Evolutionary conservation across 2,329 filamentous ascomycete species (phyloP).

Genomic region (Alternaria incomplexa): DNA sequence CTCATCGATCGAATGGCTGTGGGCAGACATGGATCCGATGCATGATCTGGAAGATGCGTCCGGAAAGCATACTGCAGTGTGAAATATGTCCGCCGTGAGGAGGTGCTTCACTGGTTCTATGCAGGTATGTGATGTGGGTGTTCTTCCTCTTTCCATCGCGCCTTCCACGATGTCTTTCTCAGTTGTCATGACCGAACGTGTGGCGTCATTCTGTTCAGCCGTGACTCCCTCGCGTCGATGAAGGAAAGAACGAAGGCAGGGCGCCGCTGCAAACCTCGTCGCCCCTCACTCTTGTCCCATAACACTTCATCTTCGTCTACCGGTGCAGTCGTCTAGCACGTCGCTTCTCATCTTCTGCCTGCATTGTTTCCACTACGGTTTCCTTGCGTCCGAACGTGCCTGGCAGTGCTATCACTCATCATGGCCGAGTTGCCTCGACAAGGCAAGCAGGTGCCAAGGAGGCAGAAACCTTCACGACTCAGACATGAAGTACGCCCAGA

Average conservation of each 20-base stretch:
- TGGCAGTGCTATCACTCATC: background rate
- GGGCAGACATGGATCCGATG: background rate
- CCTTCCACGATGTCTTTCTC: background rate
- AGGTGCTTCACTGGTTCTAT: background rate
- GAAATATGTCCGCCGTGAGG: background rate
- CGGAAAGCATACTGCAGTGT: background rate
- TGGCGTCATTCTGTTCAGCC: background rate
- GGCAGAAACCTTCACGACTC: constrained; percentile 25
- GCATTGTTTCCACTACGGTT: background rate
- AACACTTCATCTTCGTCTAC: background rate
- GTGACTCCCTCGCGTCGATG: constrained; percentile 18
- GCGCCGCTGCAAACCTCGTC: constrained; percentile 13
- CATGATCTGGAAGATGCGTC: background rate
- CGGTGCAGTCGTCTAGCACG: background rate
- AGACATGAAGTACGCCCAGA: constrained; percentile 25
- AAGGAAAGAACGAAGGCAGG: constrained; percentile 21
- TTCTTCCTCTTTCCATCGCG: background rate
- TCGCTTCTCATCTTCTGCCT: background rate
- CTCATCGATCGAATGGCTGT: background rate
- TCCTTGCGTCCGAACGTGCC: background rate
- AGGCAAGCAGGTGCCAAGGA: constrained; percentile 9
- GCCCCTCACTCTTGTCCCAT: background rate
- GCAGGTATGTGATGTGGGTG: background rate
- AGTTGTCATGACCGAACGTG: background rate
- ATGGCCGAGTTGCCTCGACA: constrained; percentile 21